Evolutionary conservation across 139 green algal genomes (phyloP), one percentile per base, ranked within the genome.

Genomic region (Mesotaenium endlicherianum): DNA sequence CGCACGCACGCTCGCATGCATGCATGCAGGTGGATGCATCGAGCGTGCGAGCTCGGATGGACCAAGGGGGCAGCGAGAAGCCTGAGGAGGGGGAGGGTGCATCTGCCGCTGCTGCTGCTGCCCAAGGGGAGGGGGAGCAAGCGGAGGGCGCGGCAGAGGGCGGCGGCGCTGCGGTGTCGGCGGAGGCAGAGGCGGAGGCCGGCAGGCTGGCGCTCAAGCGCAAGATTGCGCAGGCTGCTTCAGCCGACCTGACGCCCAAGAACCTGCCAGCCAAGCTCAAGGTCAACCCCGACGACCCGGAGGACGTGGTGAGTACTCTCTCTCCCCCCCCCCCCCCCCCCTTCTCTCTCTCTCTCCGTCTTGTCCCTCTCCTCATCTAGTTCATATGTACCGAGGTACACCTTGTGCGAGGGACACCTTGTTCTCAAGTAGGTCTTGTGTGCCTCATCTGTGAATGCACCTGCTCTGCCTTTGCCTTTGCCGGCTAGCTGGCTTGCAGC

Each of bases 241-340:
- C 57, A n/a, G 40, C 26, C 2, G 75, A 85, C 40, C 5, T 72
- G 34, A n/a, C 85, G 68, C 47, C 43, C 34, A 67, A 77, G 31
- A 40, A 69, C n/a, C 20, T 88, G 8, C 82, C 82, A 2, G 16
- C 4, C 16, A 88, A 85, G 64, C 60, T 88, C 14, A 34, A 31
- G 38, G 85, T 88, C 40, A 83, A 88, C 17, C 81, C 81, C 1
- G 83, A 84, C 4, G 84, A 89, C 71, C 26, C 45, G 11, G 84
- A 89, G 31, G 82, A 88, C 14, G 82, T 88, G 58, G 80, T 86
- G 34, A 71, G 80, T 79, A n/a, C 60, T 72, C 60, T 11, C 60
- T 72, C 60, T 72, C 60, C 11, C 69, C 41, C 4, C 6, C 69
- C 34, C n/a, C 41, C 69, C 41, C n/a, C 34, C 69, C 14, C 31